phyloP scores from a whole-genome alignment of 768 basidiomycete genomes.

The Exsudoporus frostii region DNA sequence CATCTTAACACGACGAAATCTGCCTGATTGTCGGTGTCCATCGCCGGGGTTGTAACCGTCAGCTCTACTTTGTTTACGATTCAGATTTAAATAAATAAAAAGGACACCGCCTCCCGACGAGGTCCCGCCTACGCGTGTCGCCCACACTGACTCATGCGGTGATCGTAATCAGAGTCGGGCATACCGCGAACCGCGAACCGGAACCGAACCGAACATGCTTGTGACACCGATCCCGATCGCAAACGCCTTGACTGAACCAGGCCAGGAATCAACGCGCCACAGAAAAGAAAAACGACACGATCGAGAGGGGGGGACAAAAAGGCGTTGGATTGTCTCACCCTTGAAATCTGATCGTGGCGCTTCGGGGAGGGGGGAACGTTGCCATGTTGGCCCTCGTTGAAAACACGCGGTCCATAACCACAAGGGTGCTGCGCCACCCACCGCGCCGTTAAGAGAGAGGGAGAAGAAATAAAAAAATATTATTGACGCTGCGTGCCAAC shows the following conservation, averaged over 20 bases:
- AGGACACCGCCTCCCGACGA: background rate
- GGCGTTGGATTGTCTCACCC: background rate
- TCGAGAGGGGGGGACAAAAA: background rate
- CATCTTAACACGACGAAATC: background rate
- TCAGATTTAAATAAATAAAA: background rate
- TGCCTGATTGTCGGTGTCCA: background rate
- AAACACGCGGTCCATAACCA: constrained; percentile 17
- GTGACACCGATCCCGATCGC: no score
- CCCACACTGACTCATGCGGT: background rate
- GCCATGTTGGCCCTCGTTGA: constrained; percentile 20
- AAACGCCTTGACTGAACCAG: background rate
- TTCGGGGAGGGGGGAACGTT: background rate
- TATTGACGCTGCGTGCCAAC: background rate
- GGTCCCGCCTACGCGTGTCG: constrained; percentile 1
- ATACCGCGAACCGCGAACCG: constrained; percentile 5
- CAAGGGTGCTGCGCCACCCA: constrained; percentile 7
- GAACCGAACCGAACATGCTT: constrained; percentile 5
- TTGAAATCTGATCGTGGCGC: constrained; percentile 2
- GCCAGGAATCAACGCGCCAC: background rate
- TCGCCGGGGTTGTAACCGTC: background rate
- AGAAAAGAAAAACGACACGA: background rate
- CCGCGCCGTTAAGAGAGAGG: background rate
- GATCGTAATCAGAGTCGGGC: background rate
- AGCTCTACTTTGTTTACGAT: background rate
- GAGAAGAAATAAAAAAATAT: background rate